These are phyloP conservation scores for Phytopythium boreale DNA, from an alignment of 352 stramenopile genomes.

Conservation along the genomic window DNA sequence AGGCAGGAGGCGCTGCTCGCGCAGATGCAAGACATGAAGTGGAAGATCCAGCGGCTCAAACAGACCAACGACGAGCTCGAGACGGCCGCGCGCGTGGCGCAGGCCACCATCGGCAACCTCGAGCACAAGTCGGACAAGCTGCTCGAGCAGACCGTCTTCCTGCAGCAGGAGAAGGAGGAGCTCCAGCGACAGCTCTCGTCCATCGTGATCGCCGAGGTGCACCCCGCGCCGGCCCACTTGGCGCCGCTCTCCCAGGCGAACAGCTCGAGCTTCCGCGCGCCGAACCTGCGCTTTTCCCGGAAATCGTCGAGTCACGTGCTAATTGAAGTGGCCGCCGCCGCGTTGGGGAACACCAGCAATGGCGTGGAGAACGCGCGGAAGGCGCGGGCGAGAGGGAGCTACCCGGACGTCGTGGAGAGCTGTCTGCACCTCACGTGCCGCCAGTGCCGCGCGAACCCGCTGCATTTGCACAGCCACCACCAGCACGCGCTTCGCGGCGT, in stretches of 20 bases:
- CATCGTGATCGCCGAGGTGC: conserved; percentile 30
- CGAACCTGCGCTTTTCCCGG: conserved; percentile 22
- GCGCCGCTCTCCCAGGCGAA: not conserved
- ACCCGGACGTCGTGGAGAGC: conserved; percentile 61
- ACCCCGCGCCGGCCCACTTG: conserved; percentile 13
- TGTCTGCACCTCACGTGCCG: conserved; percentile 70
- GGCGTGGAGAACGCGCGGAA: conserved; percentile 14
- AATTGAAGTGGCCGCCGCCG: conserved; percentile 8
- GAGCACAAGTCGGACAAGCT: conserved; percentile 52
- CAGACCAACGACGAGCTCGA: conserved; percentile 74
- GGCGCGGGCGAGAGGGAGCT: conserved; percentile 21
- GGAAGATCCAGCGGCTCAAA: conserved; percentile 61
- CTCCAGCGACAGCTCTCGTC: conserved; percentile 22
- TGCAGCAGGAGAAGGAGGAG: conserved; percentile 68
- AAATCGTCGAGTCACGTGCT: conserved; percentile 25
- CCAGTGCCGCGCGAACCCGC: conserved; percentile 29
- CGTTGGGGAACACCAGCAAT: not conserved
- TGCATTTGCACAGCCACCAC: conserved; percentile 21
- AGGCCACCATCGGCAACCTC: conserved; percentile 57
- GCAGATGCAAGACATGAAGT: conserved; percentile 55
- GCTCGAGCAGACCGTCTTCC: conserved; percentile 66
- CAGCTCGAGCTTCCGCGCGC: conserved; percentile 6
- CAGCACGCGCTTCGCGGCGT: not conserved
- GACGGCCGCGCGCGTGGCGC: conserved; percentile 51
- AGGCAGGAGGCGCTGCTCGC: conserved; percentile 31